A percentile compares a stretch with the other conserved stretches of the same genome.
phyloP scores from a whole-genome alignment of 73 alveolate genomes.

The Tetrahymena elliotti region DNA sequence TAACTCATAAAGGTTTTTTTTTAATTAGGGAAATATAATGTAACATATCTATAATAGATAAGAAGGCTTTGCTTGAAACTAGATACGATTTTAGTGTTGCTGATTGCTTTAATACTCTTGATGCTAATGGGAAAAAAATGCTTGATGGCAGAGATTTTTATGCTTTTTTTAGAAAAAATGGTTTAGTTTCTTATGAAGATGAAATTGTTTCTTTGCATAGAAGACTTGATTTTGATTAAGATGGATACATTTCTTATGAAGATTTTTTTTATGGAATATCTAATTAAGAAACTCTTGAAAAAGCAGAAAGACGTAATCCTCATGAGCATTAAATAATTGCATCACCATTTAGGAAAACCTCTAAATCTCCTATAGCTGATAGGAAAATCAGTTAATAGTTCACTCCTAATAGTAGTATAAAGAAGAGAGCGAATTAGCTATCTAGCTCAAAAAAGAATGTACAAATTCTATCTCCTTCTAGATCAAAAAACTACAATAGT shows the following conservation, averaged over 20 bases:
- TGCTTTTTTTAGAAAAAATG: background rate
- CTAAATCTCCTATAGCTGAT: background rate
- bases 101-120: background rate
- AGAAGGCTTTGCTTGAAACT: background rate
- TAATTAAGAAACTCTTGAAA: background rate
- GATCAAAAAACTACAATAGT: background rate
- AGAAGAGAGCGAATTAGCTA: background rate
- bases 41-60: background rate
- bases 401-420: background rate
- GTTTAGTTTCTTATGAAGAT: background rate
- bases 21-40: background rate
- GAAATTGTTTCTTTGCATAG: background rate
- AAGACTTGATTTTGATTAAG: background rate
- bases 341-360: background rate
- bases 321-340: background rate
- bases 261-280: background rate
- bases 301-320: background rate
- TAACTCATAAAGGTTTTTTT: background rate
- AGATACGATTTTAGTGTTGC: background rate
- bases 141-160: background rate
- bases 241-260: background rate
- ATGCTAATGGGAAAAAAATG: background rate
- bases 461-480: background rate
- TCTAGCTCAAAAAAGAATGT: background rate
- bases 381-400: background rate